Base-by-base conservation (phyloP, 495 filamentous ascomycete genomes). In the Talaromyces stipitatus region DNA sequence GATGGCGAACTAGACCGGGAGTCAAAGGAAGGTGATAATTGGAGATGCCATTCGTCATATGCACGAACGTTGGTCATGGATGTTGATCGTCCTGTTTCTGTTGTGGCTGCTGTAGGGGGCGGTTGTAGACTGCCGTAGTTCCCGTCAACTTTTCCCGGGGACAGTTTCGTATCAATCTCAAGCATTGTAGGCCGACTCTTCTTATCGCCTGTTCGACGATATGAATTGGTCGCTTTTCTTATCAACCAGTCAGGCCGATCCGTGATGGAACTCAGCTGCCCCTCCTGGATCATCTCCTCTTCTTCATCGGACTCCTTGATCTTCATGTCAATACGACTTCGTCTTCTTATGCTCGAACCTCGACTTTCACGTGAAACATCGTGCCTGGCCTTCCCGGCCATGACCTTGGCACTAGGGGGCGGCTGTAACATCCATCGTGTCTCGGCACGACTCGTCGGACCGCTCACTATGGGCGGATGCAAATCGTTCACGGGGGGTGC, bases 351-450 rank as follows among this genome's bases (percentile, higher is more conserved):
- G 30, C 56, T 58, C 20, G 33, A 29, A 14, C 41, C 50, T 52
- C 47, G 27, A 23, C 56, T 58, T 22, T 24, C 33, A 18, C 56
- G 56, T 2, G 47, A 18, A 10, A 18, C 50, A 57, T 78, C 78
- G 54, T 84, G 76, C 27, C 70, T 70, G 56, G 80, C 80, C 66
- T 91, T 92, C 58, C 90, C 90, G 61, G 85, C 86, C 91, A 96
- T 96, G 48, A 96, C 73, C 62, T 82, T 87, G 16, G 91, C 89
- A 50, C 80, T 81, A 33, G 91, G 91, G 2, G 90, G 90, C 2
- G 91, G 91, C 68, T 92, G 88, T 29, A 95, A 73, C 90, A 96
- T 94, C 91, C 91, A 96, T 62, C 73, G 72, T n/a, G 84, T 85
- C 54, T 86, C 88, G 23, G 82, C 82, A 51, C 76, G 79, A 64